Conservation (phyloP, 345 rosid genomes). For the Syzygium grande region DNA sequence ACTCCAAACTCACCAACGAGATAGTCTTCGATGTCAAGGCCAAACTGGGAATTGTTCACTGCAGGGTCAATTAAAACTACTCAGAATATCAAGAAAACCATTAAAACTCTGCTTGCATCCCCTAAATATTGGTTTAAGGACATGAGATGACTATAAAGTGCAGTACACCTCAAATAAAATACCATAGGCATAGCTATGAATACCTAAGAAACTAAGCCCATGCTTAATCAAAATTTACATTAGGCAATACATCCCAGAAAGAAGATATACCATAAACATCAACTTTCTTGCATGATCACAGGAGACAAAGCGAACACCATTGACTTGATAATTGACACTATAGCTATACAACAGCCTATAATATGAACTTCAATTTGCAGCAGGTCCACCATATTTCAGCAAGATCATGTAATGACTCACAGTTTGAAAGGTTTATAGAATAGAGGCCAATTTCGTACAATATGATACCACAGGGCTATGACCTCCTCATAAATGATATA, state of each 20-base stretch:
- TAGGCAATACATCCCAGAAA: neutral
- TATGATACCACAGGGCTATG: neutral
- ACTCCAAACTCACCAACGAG: slow-evolving; percentile 54
- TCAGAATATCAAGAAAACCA: neutral
- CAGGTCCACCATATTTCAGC: neutral
- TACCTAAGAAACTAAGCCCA: neutral
- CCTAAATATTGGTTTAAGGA: neutral
- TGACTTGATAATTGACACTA: neutral
- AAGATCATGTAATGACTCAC: neutral
- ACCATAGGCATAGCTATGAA: neutral
- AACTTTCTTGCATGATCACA: neutral
- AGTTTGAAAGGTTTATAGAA: neutral
- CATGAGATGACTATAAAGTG: neutral
- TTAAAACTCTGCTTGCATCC: neutral
- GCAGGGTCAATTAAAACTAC: slow-evolving; percentile 11
- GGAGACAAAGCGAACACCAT: neutral
- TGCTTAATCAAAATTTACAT: neutral
- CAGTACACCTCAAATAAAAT: neutral
- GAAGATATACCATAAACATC: neutral
- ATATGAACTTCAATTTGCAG: neutral
- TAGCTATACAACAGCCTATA: neutral
- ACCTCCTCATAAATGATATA: neutral
- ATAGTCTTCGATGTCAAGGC: slow-evolving; percentile 85
- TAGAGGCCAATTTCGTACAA: neutral
- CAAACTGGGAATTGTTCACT: slow-evolving; percentile 68